Percentiles rank a stretch among this genome's conserved stretches.
Conservation (phyloP, 805 yeast species). For the Saccharomycopsis sp. region DNA sequence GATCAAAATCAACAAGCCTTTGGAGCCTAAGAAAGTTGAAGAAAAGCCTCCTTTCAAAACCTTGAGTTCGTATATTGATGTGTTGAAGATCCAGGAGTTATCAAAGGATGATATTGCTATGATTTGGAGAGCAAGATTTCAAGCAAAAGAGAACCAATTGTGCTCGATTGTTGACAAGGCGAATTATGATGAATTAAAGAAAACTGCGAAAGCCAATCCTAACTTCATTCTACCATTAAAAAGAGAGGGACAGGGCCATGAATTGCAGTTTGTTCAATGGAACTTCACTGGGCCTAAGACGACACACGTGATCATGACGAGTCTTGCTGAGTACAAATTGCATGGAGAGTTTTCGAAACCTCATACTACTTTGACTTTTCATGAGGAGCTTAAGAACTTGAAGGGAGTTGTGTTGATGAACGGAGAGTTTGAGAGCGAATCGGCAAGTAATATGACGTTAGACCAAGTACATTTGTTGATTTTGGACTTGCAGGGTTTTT, state of each 20-base stretch:
- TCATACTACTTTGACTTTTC: constrained; percentile 86
- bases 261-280: constrained; percentile 94
- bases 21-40: constrained; percentile 22
- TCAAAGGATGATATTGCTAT: constrained; percentile 60
- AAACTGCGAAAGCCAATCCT: constrained; percentile 68
- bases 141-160: constrained; percentile 48
- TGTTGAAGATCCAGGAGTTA: constrained; percentile 54
- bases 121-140: constrained; percentile 87
- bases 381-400: constrained; percentile 58
- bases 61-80: constrained; percentile 61
- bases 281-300: constrained; percentile 77
- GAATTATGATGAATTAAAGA: constrained; percentile 41
- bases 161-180: constrained; percentile 57
- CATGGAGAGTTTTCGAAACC: constrained; percentile 92
- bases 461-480: constrained; percentile 75
- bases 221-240: constrained; percentile 89
- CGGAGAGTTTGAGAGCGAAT: constrained; percentile 71
- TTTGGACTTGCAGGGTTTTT: constrained; percentile 73
- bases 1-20: constrained; percentile 23
- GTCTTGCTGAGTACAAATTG: constrained; percentile 84
- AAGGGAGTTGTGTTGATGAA: constrained; percentile 76
- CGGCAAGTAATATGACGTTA: constrained; percentile 43
- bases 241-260: constrained; percentile 50
- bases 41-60: constrained; percentile 56
- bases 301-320: constrained; percentile 82